Percentiles rank a stretch among this genome's conserved stretches.
phyloP scores from a whole-genome alignment of 306 rosid species.

The Glycine latifolia region DNA sequence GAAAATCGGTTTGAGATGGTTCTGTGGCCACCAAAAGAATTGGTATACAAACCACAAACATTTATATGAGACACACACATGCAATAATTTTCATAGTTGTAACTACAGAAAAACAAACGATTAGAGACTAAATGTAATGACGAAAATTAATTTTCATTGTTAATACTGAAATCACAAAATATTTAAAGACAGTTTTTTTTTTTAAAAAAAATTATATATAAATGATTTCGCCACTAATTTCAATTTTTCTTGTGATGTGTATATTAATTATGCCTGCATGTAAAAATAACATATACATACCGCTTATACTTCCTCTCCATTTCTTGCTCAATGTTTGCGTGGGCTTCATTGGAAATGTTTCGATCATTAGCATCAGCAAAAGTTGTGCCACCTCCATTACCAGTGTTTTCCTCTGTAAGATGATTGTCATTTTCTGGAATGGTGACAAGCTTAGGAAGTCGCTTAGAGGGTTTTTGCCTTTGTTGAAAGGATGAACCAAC shows the following conservation, averaged over 20 bases:
- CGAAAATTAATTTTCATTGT: neutral
- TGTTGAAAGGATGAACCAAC: slow-evolving; percentile 23
- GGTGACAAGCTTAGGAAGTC: neutral
- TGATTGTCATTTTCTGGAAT: neutral
- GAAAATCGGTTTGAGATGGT: neutral
- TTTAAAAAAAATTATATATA: neutral
- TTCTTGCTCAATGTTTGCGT: neutral
- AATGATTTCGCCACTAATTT: no score
- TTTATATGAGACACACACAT: neutral
- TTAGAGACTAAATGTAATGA: neutral
- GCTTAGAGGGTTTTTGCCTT: slow-evolving; percentile 28
- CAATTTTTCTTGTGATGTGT: no score
- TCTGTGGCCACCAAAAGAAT: slow-evolving; percentile 2
- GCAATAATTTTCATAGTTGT: neutral
- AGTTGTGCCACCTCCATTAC: neutral
- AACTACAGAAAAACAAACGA: neutral
- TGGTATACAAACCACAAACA: neutral
- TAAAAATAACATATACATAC: slow-evolving; percentile 12
- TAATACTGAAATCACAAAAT: neutral
- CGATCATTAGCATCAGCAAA: neutral
- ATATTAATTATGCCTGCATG: no score
- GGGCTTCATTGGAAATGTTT: neutral
- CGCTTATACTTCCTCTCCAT: slow-evolving; percentile 46
- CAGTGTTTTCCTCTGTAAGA: no score
- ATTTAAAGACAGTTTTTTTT: neutral